Conservation (phyloP, 305 asterid genomes). For the Fraxinus sp. region DNA sequence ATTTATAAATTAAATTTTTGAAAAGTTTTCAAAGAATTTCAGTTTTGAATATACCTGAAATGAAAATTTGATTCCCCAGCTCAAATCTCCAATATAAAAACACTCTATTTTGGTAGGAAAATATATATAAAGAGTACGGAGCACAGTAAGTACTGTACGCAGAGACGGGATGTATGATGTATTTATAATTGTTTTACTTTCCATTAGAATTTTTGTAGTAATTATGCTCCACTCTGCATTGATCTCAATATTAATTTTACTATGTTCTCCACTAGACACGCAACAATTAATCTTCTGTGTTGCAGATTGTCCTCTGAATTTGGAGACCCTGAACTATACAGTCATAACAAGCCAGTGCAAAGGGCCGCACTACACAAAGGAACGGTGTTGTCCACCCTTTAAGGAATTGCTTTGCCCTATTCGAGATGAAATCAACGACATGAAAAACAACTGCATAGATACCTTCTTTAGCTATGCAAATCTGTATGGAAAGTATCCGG, state of each 20-base stretch:
- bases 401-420: constrained; percentile 54
- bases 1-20: too few species aligned
- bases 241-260: too few species aligned
- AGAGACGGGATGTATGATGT: background rate
- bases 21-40: too few species aligned
- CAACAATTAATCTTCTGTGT: background rate
- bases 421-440: constrained; percentile 39
- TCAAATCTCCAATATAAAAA: background rate
- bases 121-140: background rate
- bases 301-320: constrained; percentile 64
- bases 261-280: background rate
- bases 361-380: constrained; percentile 63
- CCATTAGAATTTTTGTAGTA: background rate
- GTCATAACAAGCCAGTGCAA: constrained; percentile 82
- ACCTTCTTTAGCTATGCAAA: constrained; percentile 48
- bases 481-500: constrained; percentile 58
- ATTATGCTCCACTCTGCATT: too few species aligned
- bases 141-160: background rate
- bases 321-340: constrained; percentile 72
- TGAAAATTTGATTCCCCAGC: background rate
- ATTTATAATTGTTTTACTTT: too few species aligned
- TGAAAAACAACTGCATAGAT: constrained; percentile 46
- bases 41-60: background rate
- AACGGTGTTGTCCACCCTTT: constrained; percentile 59
- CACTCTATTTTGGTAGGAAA: background rate